Conservation (phyloP, 768 basidiomycete genomes). For the Trametes cingulata region DNA sequence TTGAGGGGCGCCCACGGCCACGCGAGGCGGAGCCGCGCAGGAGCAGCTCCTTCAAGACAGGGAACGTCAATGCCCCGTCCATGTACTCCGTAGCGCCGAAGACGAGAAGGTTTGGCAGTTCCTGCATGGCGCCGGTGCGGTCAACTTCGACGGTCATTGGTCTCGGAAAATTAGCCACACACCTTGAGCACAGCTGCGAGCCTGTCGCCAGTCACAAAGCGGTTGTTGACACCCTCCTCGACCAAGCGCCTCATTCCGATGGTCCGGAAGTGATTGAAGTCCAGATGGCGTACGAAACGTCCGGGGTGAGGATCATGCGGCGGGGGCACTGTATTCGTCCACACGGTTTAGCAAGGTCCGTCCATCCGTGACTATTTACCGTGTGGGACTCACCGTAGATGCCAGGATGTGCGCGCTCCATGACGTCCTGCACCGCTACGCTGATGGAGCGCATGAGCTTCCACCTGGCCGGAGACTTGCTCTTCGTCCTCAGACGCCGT, state of each 20-base stretch:
- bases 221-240: slow-evolving; percentile 83
- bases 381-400: slow-evolving; percentile 60
- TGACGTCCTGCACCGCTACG: slow-evolving; percentile 71
- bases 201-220: slow-evolving; percentile 91
- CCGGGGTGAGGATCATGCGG: slow-evolving; percentile 73
- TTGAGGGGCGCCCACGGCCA: slow-evolving; percentile 65
- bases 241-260: slow-evolving; percentile 94
- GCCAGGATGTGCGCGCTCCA: slow-evolving; percentile 63
- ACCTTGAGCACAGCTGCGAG: slow-evolving; percentile 80
- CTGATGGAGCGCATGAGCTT: slow-evolving; percentile 77
- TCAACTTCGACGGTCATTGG: slow-evolving; percentile 1
- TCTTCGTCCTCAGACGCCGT: slow-evolving; percentile 69
- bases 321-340: slow-evolving; percentile 53
- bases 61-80: slow-evolving; percentile 85
- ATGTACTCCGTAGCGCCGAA: slow-evolving; percentile 99
- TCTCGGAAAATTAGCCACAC: slow-evolving; percentile 20
- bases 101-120: slow-evolving; percentile 80
- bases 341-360: slow-evolving; percentile 6
- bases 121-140: slow-evolving; percentile 46
- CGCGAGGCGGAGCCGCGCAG: slow-evolving; percentile 78
- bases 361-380: background rate
- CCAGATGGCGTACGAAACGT: slow-evolving; percentile 81
- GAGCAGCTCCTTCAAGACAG: slow-evolving; percentile 87
- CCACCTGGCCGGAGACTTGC: slow-evolving; percentile 83
- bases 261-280: slow-evolving; percentile 96